Evolutionary conservation across 2,329 filamentous ascomycete genomes (phyloP).

Genomic region (Akanthomyces muscarius): DNA sequence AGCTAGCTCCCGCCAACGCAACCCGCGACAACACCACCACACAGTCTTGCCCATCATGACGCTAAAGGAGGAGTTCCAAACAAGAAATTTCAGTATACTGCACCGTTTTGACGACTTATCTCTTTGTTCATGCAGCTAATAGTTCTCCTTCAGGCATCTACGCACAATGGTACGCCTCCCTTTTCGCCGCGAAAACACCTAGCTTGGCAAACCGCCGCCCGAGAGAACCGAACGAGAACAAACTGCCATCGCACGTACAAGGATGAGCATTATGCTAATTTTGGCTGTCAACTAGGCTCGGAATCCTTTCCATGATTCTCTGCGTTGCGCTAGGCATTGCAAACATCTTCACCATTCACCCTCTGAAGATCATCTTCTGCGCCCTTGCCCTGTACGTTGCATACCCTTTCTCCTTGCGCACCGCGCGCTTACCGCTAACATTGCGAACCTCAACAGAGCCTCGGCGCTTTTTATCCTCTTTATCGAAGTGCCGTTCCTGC

Average conservation of each 20-base stretch:
- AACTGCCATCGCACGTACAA: background rate
- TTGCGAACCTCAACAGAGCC: constrained; percentile 42
- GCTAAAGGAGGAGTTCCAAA: constrained; percentile 68
- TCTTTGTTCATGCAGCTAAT: constrained; percentile 29
- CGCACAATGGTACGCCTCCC: constrained; percentile 64
- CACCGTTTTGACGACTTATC: constrained; percentile 10
- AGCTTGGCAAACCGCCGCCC: background rate
- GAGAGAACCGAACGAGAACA: background rate
- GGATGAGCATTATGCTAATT: constrained; percentile 4
- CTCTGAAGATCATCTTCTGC: constrained; percentile 48
- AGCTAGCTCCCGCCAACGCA: constrained; percentile 7
- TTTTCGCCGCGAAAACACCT: background rate
- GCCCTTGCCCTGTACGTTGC: constrained; percentile 50
- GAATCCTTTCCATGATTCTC: constrained; percentile 66
- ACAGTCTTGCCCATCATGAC: constrained; percentile 52
- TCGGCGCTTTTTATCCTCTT: constrained; percentile 74
- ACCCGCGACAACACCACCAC: constrained; percentile 1
- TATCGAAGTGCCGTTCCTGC: constrained; percentile 86
- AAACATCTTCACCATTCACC: constrained; percentile 57
- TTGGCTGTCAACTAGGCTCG: constrained; percentile 49
- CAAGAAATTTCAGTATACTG: constrained; percentile 68
- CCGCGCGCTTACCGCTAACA: background rate
- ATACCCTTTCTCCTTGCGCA: background rate
- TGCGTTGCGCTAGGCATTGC: constrained; percentile 67
- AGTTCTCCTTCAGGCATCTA: constrained; percentile 58